A percentile compares a stretch with the other conserved stretches of the same genome.
Evolutionary conservation across 192 early-diverging fungal species (phyloP).

Genomic region (Spizellomyces sp.): DNA sequence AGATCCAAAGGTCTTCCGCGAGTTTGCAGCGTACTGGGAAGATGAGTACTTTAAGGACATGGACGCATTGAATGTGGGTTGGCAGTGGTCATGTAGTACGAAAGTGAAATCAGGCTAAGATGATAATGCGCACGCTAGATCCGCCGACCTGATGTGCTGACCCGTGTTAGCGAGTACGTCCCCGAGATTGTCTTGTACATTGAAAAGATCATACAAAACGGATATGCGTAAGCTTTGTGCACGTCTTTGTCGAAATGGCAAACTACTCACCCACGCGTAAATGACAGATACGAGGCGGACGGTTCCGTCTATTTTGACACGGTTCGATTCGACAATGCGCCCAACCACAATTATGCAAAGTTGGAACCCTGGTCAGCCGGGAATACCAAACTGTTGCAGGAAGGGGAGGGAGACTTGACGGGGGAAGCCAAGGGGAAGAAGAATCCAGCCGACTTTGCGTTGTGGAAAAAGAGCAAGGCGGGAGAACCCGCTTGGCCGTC

Average conservation of each 20-base stretch:
- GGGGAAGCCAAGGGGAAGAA: conserved; percentile 68
- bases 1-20: conserved; percentile 89
- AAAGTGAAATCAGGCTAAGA: background rate
- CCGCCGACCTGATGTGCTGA: conserved; percentile 82
- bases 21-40: conserved; percentile 93
- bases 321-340: conserved; percentile 72
- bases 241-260: conserved; percentile 15
- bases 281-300: conserved; percentile 71
- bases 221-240: conserved; percentile 61
- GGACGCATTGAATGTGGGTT: conserved; percentile 71
- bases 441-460: conserved; percentile 83
- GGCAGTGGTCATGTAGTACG: conserved; percentile 40
- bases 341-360: conserved; percentile 92
- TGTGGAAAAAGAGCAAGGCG: conserved; percentile 93
- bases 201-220: conserved; percentile 91
- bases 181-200: conserved; percentile 91
- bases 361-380: conserved; percentile 87
- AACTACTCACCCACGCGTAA: background rate
- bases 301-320: conserved; percentile 98
- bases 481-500: conserved; percentile 94
- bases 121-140: conserved; percentile 34
- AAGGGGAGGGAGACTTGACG: conserved; percentile 86
- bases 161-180: conserved; percentile 95
- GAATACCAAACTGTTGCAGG: conserved; percentile 77
- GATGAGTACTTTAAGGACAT: conserved; percentile 91